phyloP scores from a whole-genome alignment of 1,284 basidiomycete genomes.

The Ganoderma lingzhi region DNA sequence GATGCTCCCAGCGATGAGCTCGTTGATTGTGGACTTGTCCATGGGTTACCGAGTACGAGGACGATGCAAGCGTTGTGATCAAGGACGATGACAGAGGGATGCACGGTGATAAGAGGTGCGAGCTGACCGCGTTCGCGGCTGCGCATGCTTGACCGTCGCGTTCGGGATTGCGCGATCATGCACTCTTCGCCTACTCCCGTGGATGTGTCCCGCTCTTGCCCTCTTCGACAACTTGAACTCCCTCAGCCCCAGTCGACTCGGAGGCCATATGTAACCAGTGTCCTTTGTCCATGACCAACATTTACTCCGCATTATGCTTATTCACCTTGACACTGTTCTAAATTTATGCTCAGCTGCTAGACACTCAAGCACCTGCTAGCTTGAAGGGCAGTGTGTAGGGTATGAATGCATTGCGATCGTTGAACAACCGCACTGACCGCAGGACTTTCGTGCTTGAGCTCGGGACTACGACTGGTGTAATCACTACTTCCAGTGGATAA shows the following conservation, averaged over 20 bases:
- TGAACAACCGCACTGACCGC: neutral
- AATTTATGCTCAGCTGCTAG: neutral
- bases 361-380: neutral
- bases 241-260: too few relatives aligned
- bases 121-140: neutral
- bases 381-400: neutral
- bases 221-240: neutral
- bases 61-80: neutral
- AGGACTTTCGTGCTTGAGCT: neutral
- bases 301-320: neutral
- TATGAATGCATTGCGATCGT: too few relatives aligned
- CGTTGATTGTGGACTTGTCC: constrained; percentile 64
- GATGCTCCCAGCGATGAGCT: constrained; percentile 80
- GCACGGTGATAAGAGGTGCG: neutral
- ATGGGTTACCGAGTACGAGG: constrained; percentile 20
- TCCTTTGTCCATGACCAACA: neutral
- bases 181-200: neutral
- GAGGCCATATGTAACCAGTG: too few relatives aligned
- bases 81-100: neutral
- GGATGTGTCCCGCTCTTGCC: neutral
- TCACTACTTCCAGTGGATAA: neutral
- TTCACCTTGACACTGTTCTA: neutral
- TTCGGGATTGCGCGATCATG: constrained; percentile 7
- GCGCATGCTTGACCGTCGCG: neutral
- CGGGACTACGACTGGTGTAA: neutral